Evolutionary conservation across 179 eudicot species (phyloP).

Genomic region (Gypsophila paniculata): DNA sequence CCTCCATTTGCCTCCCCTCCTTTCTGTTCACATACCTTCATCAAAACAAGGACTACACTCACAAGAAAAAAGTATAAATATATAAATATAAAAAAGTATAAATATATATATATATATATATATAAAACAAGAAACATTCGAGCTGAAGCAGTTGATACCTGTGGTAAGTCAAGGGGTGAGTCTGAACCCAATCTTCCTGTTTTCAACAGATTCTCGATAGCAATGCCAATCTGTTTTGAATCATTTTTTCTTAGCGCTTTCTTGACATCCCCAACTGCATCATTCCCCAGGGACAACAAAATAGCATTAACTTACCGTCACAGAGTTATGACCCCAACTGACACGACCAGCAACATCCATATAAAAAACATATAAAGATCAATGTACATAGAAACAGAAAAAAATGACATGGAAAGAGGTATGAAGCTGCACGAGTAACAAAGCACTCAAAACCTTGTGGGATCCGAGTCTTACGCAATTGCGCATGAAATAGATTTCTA

Average conservation of each 20-base stretch:
- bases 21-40: neutral
- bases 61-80: too few relatives aligned
- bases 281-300: conserved; percentile 16
- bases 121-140: neutral
- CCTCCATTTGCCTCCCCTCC: too few relatives aligned
- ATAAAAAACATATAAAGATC: neutral
- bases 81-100: too few relatives aligned
- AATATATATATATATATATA: too few relatives aligned
- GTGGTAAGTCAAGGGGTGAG: conserved; percentile 76
- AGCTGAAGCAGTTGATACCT: conserved; percentile 43
- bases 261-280: conserved; percentile 60
- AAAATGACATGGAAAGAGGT: neutral
- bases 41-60: neutral
- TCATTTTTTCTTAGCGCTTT: conserved; percentile 56
- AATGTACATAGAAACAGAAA: neutral
- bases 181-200: conserved; percentile 68
- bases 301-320: neutral
- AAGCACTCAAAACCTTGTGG: neutral
- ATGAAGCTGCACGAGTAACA: neutral
- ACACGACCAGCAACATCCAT: neutral
- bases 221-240: conserved; percentile 47
- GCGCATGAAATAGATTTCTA: neutral
- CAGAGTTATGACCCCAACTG: neutral
- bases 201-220: conserved; percentile 75
- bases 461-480: neutral